Base-by-base conservation (phyloP, 78 protist species). In the Dictyostelium brefeldianum region DNA sequence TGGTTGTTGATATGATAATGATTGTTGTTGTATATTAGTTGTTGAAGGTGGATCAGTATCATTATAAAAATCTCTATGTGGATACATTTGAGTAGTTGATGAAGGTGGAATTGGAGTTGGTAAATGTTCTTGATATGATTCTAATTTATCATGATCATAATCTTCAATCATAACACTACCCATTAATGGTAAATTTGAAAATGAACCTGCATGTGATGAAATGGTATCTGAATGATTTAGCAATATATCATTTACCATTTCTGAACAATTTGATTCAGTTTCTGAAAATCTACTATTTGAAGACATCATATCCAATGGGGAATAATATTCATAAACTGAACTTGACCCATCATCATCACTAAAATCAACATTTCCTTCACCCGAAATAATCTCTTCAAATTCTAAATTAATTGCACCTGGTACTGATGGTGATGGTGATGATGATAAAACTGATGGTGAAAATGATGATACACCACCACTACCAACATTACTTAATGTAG, bases 91-190 rank as follows among this genome's bases (percentile, higher is more conserved):
- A 15, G 56, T 73, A 22, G 79, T 73, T 0, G 79, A 73, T 3
- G 56, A 46, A 17, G 79, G 79, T 22, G 79, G 79, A 54, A 54
- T 36, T 54, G 29, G 5, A 22, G 17, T 62, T 54, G 84, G 43
- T 36, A 36, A 36, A 36, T 36, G 43, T 36, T 36, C 43, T 36
- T 36, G 43, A 18, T 51, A 73, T 0, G 56, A 10, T 17, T 84
- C 83, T 57, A 59, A 20, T 64, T 77, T 74, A 18, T 77, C 85
- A 48, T 87, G 93, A 50, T 87, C 93, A 87, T 87, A 87, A n/a
- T 87, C 93, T 65, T 87, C 93, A 31, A 87, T 87, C 85, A 87
- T 64, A 1, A 87, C 43, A 65, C 85, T 64, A 6, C 93, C 93
- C 18, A 77, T 17, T 22, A 87, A 64, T 17, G 93, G 93, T 25